Evolutionary conservation across 176 grass and related monocot genomes (phyloP), one percentile per base, ranked within the genome.

Genomic region (Thalia dealbata): DNA sequence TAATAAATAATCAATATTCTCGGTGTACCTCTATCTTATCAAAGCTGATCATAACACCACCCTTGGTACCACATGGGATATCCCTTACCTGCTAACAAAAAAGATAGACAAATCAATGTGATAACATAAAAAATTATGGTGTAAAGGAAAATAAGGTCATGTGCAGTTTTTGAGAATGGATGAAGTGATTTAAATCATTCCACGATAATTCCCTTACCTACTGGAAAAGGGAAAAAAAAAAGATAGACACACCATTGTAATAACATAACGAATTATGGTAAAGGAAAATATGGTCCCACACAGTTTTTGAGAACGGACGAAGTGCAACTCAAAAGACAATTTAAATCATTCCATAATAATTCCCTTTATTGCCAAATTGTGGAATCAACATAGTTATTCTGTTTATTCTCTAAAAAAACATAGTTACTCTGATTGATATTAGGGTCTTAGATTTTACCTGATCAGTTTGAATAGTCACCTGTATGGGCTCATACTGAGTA

Each of bases 11-110:
- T 8, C 6, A 79, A 9, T 15, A 48, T 14, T 61, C 13, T 28
- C 13, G 25, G 14, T 54, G 72, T 88, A 95, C 95, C 90, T 99
- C 95, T 83, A 99, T 91, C 82, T 99, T 99, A 78, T 99, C 95
- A 83, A 99, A 99, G 87, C 95, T 99, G 83, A 99, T 99, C 95
- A 99, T 95, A 73, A 95, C 95, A 88, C 95, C 90, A 76, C 90
- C 95, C 80, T 95, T 99, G 61, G 95, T 99, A 80, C 95, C 95
- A 79, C 90, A 99, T 69, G 95, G 95, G 73, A 99, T 99, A 87
- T 90, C 86, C 81, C 78, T 99, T 56, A 99, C 95, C 95, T 99
- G 15, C 24, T 29, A 16, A 26, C 43, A 23, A 72, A 54, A n/a
- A 67, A 32, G 15, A 38, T 25, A 11, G 72, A 76, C 74, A 70